A percentile compares a stretch with the other conserved stretches of the same genome.
phyloP scores from a whole-genome alignment of 2,329 filamentous ascomycete genomes.

The Fusarium xyrophilum region DNA sequence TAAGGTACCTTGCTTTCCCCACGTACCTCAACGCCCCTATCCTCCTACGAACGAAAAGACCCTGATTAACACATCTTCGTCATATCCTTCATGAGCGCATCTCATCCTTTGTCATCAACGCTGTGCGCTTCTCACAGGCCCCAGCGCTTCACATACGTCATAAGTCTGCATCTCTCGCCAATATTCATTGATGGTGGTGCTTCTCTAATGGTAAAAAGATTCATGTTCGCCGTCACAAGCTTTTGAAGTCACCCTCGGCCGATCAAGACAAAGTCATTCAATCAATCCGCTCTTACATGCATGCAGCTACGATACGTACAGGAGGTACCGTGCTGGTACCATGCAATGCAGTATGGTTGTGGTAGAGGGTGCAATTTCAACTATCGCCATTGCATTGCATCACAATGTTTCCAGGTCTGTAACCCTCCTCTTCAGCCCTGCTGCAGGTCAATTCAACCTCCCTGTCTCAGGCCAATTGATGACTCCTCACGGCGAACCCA shows the following conservation, averaged over 20 bases:
- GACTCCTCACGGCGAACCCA: constrained; percentile 41
- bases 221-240: constrained; percentile 12
- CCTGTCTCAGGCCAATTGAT: constrained; percentile 37
- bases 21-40: neutral
- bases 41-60: neutral
- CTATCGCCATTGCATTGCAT: constrained; percentile 22
- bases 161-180: neutral
- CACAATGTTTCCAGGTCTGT: constrained; percentile 18
- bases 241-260: constrained; percentile 16
- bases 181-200: neutral
- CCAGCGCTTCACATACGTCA: neutral
- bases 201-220: constrained; percentile 6
- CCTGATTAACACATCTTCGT: neutral
- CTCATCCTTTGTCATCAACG: constrained; percentile 5
- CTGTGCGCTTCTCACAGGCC: neutral
- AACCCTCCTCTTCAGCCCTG: constrained; percentile 39
- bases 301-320: constrained; percentile 4
- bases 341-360: neutral
- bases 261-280: neutral
- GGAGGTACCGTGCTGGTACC: neutral
- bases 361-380: constrained; percentile 13
- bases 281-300: constrained; percentile 12
- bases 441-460: constrained; percentile 39
- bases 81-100: neutral
- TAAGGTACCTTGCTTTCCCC: neutral